These are phyloP conservation scores for Luffa aegyptiaca DNA, from an alignment of 306 rosid genomes.

Conservation along the genomic window DNA sequence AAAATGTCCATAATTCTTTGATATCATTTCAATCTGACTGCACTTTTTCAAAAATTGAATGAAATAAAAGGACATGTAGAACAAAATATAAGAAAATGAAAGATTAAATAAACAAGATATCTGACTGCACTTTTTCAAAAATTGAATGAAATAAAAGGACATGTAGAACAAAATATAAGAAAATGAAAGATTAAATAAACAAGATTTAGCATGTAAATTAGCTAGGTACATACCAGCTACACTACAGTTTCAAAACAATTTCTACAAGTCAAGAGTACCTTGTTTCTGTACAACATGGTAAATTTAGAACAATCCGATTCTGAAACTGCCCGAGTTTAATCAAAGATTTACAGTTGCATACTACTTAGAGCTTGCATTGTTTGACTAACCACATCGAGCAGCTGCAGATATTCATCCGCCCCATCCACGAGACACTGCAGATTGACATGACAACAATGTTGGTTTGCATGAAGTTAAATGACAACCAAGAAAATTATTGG, in stretches of 20 bases:
- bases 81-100: no score
- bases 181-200: not conserved
- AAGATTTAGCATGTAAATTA: not conserved
- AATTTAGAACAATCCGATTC: not conserved
- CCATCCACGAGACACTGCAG: slow-evolving; percentile 82
- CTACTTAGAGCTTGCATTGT: slow-evolving; percentile 51
- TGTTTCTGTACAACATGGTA: not conserved
- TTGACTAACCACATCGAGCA: slow-evolving; percentile 68
- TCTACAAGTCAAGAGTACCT: not conserved
- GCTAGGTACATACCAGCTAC: not conserved
- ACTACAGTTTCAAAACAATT: not conserved
- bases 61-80: no score
- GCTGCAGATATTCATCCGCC: slow-evolving; percentile 85
- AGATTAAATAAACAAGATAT: no score
- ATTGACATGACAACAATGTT: slow-evolving; percentile 1
- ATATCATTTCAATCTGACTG: no score
- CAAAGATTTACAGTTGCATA: slow-evolving; percentile 43
- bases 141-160: no score
- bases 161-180: no score
- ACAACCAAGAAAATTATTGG: not conserved
- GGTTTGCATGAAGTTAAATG: not conserved
- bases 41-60: no score
- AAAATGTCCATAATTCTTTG: no score
- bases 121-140: no score
- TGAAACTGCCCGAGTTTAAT: slow-evolving; percentile 10